A percentile compares a stretch with the other conserved stretches of the same genome.
Evolutionary conservation across 176 grass and related monocot species (phyloP).

Genomic region (Triticum dicoccoides): DNA sequence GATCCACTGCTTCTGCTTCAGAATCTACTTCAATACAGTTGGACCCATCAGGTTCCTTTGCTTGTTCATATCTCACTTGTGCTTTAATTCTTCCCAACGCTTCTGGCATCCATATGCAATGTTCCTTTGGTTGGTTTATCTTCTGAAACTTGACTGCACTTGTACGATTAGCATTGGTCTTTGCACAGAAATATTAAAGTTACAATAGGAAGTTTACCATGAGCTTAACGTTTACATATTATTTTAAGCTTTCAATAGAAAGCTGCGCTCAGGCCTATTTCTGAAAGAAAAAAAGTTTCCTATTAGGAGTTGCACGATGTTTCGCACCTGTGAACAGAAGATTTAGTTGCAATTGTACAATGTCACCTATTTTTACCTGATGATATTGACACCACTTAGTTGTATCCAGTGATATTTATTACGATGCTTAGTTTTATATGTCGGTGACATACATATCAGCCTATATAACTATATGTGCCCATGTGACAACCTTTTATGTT

Average conservation of each 20-base stretch:
- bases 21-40: slow-evolving; percentile 30
- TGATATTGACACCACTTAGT: background rate
- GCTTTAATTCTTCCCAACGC: background rate
- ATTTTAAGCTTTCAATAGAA: background rate
- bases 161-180: slow-evolving; percentile 1
- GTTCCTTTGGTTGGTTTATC: background rate
- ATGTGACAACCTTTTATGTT: background rate
- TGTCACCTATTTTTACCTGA: background rate
- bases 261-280: background rate
- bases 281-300: background rate
- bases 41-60: slow-evolving; percentile 40
- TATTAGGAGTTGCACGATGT: background rate
- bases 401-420: background rate
- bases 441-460: background rate
- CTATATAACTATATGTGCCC: background rate
- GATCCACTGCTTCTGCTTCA: slow-evolving; percentile 26
- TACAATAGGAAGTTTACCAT: background rate
- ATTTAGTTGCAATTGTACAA: background rate
- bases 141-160: background rate
- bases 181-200: slow-evolving; percentile 5
- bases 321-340: background rate
- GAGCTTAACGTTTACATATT: background rate
- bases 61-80: slow-evolving; percentile 15
- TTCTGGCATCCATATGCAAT: background rate
- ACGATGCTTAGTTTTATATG: background rate